Conservation (phyloP, 441 rosid genomes). For the Adansonia gregorii region DNA sequence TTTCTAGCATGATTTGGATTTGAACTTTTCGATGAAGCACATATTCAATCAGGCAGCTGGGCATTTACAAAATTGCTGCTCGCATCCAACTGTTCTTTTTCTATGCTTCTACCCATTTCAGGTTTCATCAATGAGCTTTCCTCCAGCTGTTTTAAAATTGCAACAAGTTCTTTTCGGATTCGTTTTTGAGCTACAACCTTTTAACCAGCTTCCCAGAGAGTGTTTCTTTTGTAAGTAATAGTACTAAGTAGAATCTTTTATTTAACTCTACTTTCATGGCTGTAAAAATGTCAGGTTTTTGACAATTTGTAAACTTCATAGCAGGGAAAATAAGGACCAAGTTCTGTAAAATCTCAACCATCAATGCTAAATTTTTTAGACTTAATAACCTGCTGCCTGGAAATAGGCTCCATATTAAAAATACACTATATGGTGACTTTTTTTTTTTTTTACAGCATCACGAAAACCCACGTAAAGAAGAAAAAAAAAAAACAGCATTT, state of each 20-base stretch:
- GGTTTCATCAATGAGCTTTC: too few relatives aligned
- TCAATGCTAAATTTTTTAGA: not conserved
- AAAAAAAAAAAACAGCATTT: not conserved
- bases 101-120: too few relatives aligned
- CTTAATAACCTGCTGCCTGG: not conserved
- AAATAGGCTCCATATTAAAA: not conserved
- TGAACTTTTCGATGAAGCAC: not conserved
- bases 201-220: not conserved
- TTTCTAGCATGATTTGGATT: not conserved
- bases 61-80: not conserved
- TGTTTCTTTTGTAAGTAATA: not conserved
- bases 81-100: too few relatives aligned
- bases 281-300: too few relatives aligned
- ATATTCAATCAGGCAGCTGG: not conserved
- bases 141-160: too few relatives aligned
- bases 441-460: too few relatives aligned
- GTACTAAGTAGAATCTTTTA: not conserved
- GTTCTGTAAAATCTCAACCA: not conserved
- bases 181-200: too few relatives aligned
- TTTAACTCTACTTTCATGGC: too few relatives aligned
- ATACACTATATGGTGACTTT: not conserved
- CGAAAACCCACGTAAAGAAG: not conserved
- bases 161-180: too few relatives aligned
- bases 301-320: too few relatives aligned
- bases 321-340: not conserved